Conservation (phyloP, 2,329 filamentous ascomycete genomes). For the Hypoxylon sp. region DNA sequence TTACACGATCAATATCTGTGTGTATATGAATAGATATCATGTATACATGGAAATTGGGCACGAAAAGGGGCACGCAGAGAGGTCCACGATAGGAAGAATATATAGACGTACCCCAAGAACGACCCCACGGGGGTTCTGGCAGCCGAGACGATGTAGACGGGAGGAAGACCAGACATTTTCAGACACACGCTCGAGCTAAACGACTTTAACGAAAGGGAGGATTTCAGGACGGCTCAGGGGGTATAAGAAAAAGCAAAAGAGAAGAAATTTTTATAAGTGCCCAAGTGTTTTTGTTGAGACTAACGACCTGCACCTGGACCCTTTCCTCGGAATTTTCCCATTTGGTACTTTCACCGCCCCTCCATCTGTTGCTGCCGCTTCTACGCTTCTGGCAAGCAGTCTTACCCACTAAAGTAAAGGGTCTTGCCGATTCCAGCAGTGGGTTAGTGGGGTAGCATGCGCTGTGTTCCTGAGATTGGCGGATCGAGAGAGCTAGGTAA, state of each 20-base stretch:
- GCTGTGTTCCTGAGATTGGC: constrained; percentile 24
- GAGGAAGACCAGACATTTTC: constrained; percentile 79
- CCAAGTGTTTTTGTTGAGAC: background rate
- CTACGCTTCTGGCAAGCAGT: background rate
- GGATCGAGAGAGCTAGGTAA: background rate
- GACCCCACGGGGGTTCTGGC: constrained; percentile 91
- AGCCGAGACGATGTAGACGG: constrained; percentile 95
- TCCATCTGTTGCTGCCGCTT: constrained; percentile 13
- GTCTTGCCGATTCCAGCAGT: constrained; percentile 24
- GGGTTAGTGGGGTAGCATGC: too few relatives aligned
- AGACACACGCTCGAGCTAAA: constrained; percentile 19
- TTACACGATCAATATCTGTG: constrained; percentile 12
- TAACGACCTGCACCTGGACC: background rate
- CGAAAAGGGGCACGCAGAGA: constrained; percentile 16
- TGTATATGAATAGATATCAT: too few relatives aligned
- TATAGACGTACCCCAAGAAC: constrained; percentile 81
- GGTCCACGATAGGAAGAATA: constrained; percentile 52
- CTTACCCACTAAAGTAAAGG: constrained; percentile 4
- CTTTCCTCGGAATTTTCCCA: background rate
- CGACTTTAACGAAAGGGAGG: constrained; percentile 11
- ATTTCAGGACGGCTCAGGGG: background rate
- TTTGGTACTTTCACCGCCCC: constrained; percentile 27
- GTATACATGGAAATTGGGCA: background rate
- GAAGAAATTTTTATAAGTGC: background rate
- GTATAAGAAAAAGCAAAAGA: constrained; percentile 10